Conservation (phyloP, 1,284 basidiomycete species). For the Moniliophthora roreri region DNA sequence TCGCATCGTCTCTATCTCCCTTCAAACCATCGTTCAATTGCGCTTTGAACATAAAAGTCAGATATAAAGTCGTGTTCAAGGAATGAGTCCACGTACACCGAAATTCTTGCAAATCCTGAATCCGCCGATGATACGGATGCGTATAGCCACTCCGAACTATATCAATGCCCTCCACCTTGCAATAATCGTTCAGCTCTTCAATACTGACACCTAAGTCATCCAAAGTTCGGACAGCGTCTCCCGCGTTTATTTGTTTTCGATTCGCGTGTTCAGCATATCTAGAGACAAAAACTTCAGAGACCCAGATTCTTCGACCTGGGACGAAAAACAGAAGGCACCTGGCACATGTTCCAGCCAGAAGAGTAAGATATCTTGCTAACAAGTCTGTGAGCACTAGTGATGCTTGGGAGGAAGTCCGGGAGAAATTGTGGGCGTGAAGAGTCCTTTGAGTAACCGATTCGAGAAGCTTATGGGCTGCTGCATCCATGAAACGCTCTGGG, state of each 20-base stretch:
- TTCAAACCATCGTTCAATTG: constrained; percentile 60
- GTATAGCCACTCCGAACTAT: constrained; percentile 49
- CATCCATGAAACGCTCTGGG: constrained; percentile 33
- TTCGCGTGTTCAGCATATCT: constrained; percentile 72
- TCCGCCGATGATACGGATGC: constrained; percentile 57
- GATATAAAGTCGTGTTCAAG: constrained; percentile 16
- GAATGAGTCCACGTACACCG: constrained; percentile 50
- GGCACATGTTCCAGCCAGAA: constrained; percentile 62
- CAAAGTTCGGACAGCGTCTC: constrained; percentile 64
- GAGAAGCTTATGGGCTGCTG: constrained; percentile 47
- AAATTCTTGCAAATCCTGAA: constrained; percentile 70
- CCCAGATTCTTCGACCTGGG: too few relatives aligned
- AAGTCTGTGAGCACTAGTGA: constrained; percentile 67
- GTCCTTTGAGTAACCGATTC: constrained; percentile 67
- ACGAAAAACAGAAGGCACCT: constrained; percentile 17
- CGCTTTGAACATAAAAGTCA: constrained; percentile 37
- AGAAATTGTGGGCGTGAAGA: constrained; percentile 73
- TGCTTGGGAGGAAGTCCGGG: constrained; percentile 69
- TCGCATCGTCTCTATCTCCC: constrained; percentile 51
- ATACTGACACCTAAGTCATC: constrained; percentile 69
- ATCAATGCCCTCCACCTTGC: constrained; percentile 60
- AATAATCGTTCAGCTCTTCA: constrained; percentile 70
- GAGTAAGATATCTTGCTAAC: constrained; percentile 65
- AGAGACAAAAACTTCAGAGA: too few relatives aligned
- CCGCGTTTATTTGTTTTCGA: constrained; percentile 48